Evolutionary conservation across 179 eudicot genomes (phyloP).

Genomic region (Nepenthes alata): DNA sequence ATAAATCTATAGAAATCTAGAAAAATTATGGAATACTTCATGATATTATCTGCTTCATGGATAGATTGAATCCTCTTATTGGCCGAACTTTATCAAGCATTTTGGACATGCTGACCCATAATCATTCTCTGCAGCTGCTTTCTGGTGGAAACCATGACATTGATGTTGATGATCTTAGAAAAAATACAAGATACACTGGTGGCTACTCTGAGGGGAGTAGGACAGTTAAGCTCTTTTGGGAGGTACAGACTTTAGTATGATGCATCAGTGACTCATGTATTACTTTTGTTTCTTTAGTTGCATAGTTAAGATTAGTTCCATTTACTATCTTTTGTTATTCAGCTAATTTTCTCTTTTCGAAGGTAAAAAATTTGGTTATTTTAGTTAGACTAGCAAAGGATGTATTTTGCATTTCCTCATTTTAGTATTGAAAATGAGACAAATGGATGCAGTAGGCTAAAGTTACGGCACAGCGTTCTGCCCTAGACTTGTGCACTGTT

Average conservation of each 20-base stretch:
- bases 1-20: too few relatives aligned
- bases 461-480: too few relatives aligned
- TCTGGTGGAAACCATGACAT: slow-evolving; percentile 92
- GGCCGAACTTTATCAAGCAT: not conserved
- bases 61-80: not conserved
- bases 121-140: slow-evolving; percentile 45
- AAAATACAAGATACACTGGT: slow-evolving; percentile 78
- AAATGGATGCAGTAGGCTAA: too few relatives aligned
- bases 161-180: slow-evolving; percentile 71
- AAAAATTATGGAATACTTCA: too few relatives aligned
- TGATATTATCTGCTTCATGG: too few relatives aligned
- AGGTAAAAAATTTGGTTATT: not conserved
- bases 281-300: too few relatives aligned
- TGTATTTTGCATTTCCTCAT: too few relatives aligned
- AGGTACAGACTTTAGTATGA: slow-evolving; percentile 36
- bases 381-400: too few relatives aligned
- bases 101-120: too few relatives aligned
- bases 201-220: slow-evolving; percentile 90
- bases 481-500: too few relatives aligned
- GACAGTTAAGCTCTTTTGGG: slow-evolving; percentile 85
- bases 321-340: not conserved
- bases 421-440: too few relatives aligned
- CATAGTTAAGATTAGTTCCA: too few relatives aligned
- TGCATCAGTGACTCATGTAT: not conserved
- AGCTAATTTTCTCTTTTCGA: not conserved